Evolutionary conservation across 148 eudicot species (phyloP).

Genomic region (Diospyros lotus): DNA sequence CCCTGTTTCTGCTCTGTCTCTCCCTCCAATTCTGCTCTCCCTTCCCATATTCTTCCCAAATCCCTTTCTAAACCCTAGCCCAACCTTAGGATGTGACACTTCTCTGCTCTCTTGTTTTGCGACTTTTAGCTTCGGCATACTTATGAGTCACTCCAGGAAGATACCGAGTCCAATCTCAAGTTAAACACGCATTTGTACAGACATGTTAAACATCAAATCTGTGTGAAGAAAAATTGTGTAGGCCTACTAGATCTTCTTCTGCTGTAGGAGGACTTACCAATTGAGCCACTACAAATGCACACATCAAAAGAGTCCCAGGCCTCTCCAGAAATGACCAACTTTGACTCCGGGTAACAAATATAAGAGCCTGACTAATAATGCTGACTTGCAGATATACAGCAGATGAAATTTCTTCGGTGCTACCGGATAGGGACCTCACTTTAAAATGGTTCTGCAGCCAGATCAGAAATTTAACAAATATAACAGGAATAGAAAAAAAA

Average conservation of each 20-base stretch:
- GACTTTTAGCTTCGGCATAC: neutral
- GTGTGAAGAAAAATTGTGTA: neutral
- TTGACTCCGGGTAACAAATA: constrained; percentile 77
- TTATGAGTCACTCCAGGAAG: neutral
- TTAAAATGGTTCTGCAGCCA: constrained; percentile 42
- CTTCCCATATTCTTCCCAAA: no score
- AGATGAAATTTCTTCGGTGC: constrained; percentile 54
- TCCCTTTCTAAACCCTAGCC: no score
- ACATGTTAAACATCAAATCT: neutral
- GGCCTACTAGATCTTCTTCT: constrained; percentile 3
- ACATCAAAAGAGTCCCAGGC: constrained; percentile 60
- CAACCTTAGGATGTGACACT: no score
- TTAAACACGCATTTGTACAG: neutral
- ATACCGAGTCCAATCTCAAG: constrained; percentile 1
- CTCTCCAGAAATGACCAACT: constrained; percentile 78
- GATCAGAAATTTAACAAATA: neutral
- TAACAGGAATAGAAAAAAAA: neutral
- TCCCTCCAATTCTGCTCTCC: no score
- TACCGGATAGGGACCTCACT: constrained; percentile 46
- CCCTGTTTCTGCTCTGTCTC: no score
- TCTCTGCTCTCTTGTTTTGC: no score
- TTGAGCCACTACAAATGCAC: constrained; percentile 70
- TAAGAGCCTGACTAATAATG: constrained; percentile 79
- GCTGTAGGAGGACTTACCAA: constrained; percentile 35
- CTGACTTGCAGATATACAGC: constrained; percentile 82